Base-by-base conservation (phyloP, 1,139 yeast genomes). In the Taiozyma onychis region DNA sequence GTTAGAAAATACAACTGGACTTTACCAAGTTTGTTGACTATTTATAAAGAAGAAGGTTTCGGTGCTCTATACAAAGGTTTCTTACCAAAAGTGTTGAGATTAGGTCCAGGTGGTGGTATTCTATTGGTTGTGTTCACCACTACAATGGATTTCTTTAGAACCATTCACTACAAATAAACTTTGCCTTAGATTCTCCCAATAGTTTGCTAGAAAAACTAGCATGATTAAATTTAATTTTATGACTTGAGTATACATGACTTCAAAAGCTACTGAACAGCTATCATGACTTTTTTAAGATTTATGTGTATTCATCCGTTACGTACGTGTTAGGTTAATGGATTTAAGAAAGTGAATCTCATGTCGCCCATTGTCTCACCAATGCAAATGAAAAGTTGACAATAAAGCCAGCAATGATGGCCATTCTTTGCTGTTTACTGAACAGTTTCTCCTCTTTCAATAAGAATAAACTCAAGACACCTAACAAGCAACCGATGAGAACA, bases 101-200 rank as follows among this genome's bases (percentile, higher is more conserved):
- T 95, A 62, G 99, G 99, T 50, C 99, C 99, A 54, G 99, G 99
- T 65, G 99, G 99, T 68, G 99, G 99, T 75, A 91, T 95, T 61
- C 76, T 95, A 66, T 78, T 93, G 68, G 98, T 95, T 49, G 99
- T 95, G 21, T 93, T 90, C 76, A 89, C 97, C 47, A 78, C 91
- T 39, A 83, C 93, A 62, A 90, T 91, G 96, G 97, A 91, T 68
- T 88, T 90, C 75, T 93, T 93, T 76, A 80, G 96, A 72, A 74
- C 78, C 16, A 56, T 77, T 53, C 86, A 85, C 57, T 61, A 61
- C 52, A 60, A 60, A 52, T 37, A 21, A 18, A 8, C 6, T 9
- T 27, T 13, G 13, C 18, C 6, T n/a, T n/a, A 32, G 18, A n/a
- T 32, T 32, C 16, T 32, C 14, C 8, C 37, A 34, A 34, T 34